Percentiles rank a stretch among this genome's conserved stretches.
phyloP scores from a whole-genome alignment of 192 early-diverging fungal species.

The Linnemannia schmuckeri region DNA sequence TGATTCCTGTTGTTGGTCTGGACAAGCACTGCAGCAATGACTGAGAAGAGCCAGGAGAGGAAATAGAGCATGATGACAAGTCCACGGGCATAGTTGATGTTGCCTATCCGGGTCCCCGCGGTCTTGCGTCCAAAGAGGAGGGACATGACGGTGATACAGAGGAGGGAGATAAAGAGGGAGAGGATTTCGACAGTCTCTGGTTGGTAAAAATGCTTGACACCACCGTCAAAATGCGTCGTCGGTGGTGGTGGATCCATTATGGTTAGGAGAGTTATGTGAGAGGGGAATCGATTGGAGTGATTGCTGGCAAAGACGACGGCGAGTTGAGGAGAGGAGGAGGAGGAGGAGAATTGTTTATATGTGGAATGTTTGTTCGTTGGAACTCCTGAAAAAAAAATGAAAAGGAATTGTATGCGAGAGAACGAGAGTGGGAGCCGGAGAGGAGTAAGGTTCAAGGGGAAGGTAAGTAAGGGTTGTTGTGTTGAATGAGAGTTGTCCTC shows the following conservation, averaged over 20 bases:
- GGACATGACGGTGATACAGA: conserved; percentile 58
- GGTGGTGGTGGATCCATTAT: background rate
- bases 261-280: background rate
- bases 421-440: background rate
- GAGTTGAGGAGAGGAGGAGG: background rate
- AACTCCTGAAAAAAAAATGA: background rate
- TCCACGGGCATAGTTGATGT: conserved; percentile 56
- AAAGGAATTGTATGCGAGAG: background rate
- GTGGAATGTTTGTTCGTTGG: background rate
- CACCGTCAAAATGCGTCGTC: background rate
- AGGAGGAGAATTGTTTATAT: background rate
- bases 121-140: conserved; percentile 63
- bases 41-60: conserved; percentile 59
- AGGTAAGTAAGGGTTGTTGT: no score
- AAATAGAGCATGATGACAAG: conserved; percentile 56
- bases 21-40: conserved; percentile 58
- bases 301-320: background rate
- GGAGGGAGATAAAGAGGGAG: conserved; percentile 59
- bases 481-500: no score
- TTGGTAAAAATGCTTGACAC: background rate
- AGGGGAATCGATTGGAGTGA: no score
- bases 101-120: conserved; percentile 40
- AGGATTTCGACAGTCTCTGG: conserved; percentile 36
- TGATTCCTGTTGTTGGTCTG: conserved; percentile 63
- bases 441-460: background rate